Base-by-base conservation (phyloP, 1,284 basidiomycete genomes). In the Quambalaria eucalypti region DNA sequence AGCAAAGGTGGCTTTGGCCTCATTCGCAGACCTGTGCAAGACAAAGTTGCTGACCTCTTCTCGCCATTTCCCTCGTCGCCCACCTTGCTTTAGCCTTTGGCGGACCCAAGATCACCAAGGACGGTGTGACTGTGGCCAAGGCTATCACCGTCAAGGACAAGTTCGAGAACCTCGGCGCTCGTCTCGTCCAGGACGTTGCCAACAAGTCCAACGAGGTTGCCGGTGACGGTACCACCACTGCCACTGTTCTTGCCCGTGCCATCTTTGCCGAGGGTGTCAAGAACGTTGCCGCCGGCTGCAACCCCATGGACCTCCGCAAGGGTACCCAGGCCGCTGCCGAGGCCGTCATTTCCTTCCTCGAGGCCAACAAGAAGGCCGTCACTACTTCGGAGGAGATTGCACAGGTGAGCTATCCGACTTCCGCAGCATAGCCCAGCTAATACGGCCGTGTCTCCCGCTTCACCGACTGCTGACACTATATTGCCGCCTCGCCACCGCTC, bases 201-300 rank as follows among this genome's bases (percentile, higher is more conserved):
- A 85, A 85, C 77, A 95, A 95, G 81, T 95, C 92, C 39, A 97
- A 96, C 81, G 93, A 97, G 79, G 82, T 88, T 67, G 93, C 93
- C 46, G 93, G 93, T 80, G 93, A 98, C 77, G 93, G 93, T 64
- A 98, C 92, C 12, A 98, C 93, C 12, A 97, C 93, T 25, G 92
- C 93, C 25, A 97, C 93, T 36, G 93, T 97, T 52, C 85, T 97
- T 57, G 90, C 93, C 7, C 87, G 89, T 56, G 91, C 92, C 61
- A 97, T 98, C 79, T 98, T 96, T 80, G 83, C 90, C 0, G 93
- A 98, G 79, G 93, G 93, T 79, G 92, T 97, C 69, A 97, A 97
- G 83, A 98, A 97, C 76, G 93, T 98, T 57, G 92, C 93, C 40
- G 93, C 93, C 12, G 90, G 93, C 21, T 98, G 93, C 83, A 96